Percentiles rank a stretch among this genome's conserved stretches.
Evolutionary conservation across 164 flowering plant genomes (phyloP).

Genomic region (Vitis amurensis): DNA sequence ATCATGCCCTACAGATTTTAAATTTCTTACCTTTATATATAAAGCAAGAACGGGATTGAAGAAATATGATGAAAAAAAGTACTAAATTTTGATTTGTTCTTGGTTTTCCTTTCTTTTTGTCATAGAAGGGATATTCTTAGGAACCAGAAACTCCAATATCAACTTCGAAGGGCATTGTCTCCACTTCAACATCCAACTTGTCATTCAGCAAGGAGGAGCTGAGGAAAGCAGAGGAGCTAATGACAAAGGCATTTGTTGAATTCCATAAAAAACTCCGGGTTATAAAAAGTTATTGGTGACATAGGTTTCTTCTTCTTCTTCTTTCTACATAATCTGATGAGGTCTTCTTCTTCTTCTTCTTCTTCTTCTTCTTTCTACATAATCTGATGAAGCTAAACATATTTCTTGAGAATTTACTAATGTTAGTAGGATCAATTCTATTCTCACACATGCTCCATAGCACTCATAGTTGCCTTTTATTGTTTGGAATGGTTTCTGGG

Average conservation of each 20-base stretch:
- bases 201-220: constrained; percentile 52
- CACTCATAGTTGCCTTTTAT: too few relatives aligned
- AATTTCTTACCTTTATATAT: too few relatives aligned
- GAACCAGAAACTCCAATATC: constrained; percentile 58
- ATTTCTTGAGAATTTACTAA: neutral
- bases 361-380: too few relatives aligned
- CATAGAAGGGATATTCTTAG: too few relatives aligned
- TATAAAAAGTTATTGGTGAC: constrained; percentile 67
- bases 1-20: too few relatives aligned
- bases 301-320: neutral
- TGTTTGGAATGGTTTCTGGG: too few relatives aligned
- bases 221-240: constrained; percentile 49
- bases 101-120: too few relatives aligned
- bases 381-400: constrained; percentile 13
- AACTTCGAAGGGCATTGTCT: constrained; percentile 42
- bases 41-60: too few relatives aligned
- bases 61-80: too few relatives aligned
- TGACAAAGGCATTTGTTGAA: constrained; percentile 52
- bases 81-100: too few relatives aligned
- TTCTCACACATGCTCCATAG: neutral
- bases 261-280: constrained; percentile 62
- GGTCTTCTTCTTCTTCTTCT: neutral
- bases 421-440: neutral
- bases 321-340: constrained; percentile 22
- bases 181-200: constrained; percentile 24